Evolutionary conservation across 2,329 filamentous ascomycete genomes (phyloP), one percentile per base, ranked within the genome.

Genomic region (Verticillium nonalfalfae): DNA sequence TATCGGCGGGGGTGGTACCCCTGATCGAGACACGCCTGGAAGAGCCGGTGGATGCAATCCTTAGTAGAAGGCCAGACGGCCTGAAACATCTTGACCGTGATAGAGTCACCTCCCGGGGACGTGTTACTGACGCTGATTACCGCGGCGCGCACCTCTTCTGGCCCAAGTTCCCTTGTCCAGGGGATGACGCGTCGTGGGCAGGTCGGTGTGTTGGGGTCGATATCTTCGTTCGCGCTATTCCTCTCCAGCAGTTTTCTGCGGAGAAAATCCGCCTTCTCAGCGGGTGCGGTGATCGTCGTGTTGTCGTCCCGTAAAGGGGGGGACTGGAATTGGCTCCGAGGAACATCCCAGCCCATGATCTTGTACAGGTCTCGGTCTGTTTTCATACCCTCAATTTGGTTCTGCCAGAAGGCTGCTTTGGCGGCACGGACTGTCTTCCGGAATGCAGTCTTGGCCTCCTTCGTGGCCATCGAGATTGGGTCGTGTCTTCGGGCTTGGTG

Each of bases 1-100:
- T 68, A 69, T 10, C 61, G 59, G 45, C 59, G 63, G 6, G 64
- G 67, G 58, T 69, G 59, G 50, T 68, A 60, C 33, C 67, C 64
- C 31, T 65, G 57, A 11, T 36, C 14, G 2, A 69, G 62, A 58
- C 61, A 66, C n/a, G 59, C 58, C 52, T 63, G n/a, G 59, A 63
- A 69, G 7, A 70, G 61, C 15, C 52, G 38, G 15, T 50, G 50
- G 26, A 66, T 39, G 57, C 61, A 56, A 33, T 33, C 33, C 3
- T 56, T 33, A 35, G 34, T 56, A 56, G 33, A 33, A 56, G 52
- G 26, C 52, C 33, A 56, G 26, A 35, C 52, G 26, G 52, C 52
- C 21, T n/a, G 56, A 14, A 69, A 62, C 33, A 67, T 62, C 33
- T 65, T 61, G 15, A 66, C 63, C 15, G 63, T 67, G 40, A 67